Percentiles rank a stretch among this genome's conserved stretches.
Conservation (phyloP, 2,329 filamentous ascomycete species). For the Aspergillus viridinutans region DNA sequence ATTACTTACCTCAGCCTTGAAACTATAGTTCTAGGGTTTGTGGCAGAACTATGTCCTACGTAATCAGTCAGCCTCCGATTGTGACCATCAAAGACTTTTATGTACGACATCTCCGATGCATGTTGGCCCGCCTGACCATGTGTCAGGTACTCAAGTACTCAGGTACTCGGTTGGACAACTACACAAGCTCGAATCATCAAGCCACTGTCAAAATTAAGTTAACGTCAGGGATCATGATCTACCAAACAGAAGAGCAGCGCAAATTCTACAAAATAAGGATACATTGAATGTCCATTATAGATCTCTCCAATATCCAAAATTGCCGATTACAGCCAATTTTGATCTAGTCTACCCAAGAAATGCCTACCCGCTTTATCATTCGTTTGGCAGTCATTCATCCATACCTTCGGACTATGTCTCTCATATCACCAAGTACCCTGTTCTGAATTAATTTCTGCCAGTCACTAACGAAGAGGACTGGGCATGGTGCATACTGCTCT, state of each 20-base stretch:
- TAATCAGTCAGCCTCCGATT: too few relatives aligned
- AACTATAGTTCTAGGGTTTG: too few relatives aligned
- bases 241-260: neutral
- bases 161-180: neutral
- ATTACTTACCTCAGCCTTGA: too few relatives aligned
- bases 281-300: too few relatives aligned
- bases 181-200: neutral
- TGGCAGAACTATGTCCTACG: too few relatives aligned
- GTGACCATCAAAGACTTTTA: too few relatives aligned
- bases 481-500: slow-evolving; percentile 21
- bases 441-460: slow-evolving; percentile 2
- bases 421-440: slow-evolving; percentile 23
- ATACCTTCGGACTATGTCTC: slow-evolving; percentile 21
- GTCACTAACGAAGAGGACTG: neutral
- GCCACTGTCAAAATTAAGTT: neutral
- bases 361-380: too few relatives aligned
- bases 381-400: slow-evolving; percentile 1
- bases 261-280: neutral
- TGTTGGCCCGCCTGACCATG: neutral
- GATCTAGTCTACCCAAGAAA: too few relatives aligned
- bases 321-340: too few relatives aligned
- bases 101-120: neutral
- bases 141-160: neutral
- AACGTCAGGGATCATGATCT: neutral
- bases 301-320: too few relatives aligned